Percentiles rank a stretch among this genome's conserved stretches.
Conservation (phyloP, 2,329 filamentous ascomycete genomes). For the Tolypocladium ophioglossoides region DNA sequence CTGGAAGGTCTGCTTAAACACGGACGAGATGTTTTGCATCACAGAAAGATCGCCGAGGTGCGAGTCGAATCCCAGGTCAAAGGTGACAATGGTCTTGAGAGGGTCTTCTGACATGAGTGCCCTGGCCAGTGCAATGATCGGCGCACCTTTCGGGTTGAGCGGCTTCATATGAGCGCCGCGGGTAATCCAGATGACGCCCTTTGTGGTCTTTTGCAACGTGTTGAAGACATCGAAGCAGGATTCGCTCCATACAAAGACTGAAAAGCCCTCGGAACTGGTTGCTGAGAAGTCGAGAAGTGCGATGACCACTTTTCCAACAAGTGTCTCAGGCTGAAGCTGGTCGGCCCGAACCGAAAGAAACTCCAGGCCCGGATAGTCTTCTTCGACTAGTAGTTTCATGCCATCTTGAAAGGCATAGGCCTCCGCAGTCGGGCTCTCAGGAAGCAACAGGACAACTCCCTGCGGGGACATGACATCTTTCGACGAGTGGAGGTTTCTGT, state of each 20-base stretch:
- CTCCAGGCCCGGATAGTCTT: background rate
- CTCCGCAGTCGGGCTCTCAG: background rate
- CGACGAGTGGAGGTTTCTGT: background rate
- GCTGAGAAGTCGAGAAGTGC: constrained; percentile 34
- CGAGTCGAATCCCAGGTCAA: constrained; percentile 26
- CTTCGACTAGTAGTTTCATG: background rate
- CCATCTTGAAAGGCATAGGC: background rate
- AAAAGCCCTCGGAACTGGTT: constrained; percentile 8
- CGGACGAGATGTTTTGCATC: constrained; percentile 10
- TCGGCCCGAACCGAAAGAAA: constrained; percentile 2
- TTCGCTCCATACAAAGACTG: constrained; percentile 28
- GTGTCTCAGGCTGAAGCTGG: constrained; percentile 5
- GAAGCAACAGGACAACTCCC: constrained; percentile 9
- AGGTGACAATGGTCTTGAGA: constrained; percentile 28
- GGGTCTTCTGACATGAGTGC: constrained; percentile 39
- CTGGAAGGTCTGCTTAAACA: constrained; percentile 15
- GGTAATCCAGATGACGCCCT: constrained; percentile 37
- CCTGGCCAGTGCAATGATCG: constrained; percentile 34
- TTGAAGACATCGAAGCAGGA: constrained; percentile 30
- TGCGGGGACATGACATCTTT: background rate
- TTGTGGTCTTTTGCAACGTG: constrained; percentile 22
- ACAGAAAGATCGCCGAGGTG: constrained; percentile 7
- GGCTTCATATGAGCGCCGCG: constrained; percentile 27
- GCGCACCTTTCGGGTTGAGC: constrained; percentile 23
- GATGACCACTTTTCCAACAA: constrained; percentile 24